Evolutionary conservation across 257 asterid species (phyloP).

Genomic region (Galeopsis tetrahit): DNA sequence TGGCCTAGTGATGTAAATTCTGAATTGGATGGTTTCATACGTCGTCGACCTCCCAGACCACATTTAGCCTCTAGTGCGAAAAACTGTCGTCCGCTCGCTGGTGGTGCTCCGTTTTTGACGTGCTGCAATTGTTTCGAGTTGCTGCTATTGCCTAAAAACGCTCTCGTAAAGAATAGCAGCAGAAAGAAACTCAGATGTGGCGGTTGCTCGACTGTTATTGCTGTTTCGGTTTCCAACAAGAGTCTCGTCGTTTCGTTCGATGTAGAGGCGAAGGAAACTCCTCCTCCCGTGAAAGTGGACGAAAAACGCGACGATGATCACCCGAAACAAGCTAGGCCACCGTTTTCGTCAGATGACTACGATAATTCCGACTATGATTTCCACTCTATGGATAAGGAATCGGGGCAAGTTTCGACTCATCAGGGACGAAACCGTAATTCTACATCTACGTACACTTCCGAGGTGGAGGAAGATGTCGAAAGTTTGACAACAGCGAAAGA

Average conservation of each 20-base stretch:
- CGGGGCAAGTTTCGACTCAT: conserved; percentile 33
- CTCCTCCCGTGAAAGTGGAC: conserved; percentile 35
- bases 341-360: conserved; percentile 66
- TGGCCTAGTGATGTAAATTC: conserved; percentile 62
- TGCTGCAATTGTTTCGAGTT: conserved; percentile 76
- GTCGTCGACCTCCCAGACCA: conserved; percentile 47
- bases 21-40: conserved; percentile 49
- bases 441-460: conserved; percentile 48
- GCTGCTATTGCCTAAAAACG: conserved; percentile 66
- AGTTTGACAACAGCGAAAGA: conserved; percentile 31
- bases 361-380: conserved; percentile 63
- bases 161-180: conserved; percentile 32
- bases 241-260: conserved; percentile 44
- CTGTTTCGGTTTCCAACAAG: conserved; percentile 47
- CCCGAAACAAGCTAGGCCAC: conserved; percentile 41
- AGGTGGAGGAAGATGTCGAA: conserved; percentile 49
- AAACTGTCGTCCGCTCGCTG: conserved; percentile 65
- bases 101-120: conserved; percentile 86
- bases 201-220: conserved; percentile 63
- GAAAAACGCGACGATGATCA: conserved; percentile 32
- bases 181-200: conserved; percentile 72
- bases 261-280: conserved; percentile 45
- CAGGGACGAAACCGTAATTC: conserved; percentile 48
- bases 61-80: conserved; percentile 42
- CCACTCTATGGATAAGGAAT: conserved; percentile 65